Evolutionary conservation across 129 eudicot species (phyloP), one percentile per base, ranked within the genome.

Genomic region (Mikania micrantha): DNA sequence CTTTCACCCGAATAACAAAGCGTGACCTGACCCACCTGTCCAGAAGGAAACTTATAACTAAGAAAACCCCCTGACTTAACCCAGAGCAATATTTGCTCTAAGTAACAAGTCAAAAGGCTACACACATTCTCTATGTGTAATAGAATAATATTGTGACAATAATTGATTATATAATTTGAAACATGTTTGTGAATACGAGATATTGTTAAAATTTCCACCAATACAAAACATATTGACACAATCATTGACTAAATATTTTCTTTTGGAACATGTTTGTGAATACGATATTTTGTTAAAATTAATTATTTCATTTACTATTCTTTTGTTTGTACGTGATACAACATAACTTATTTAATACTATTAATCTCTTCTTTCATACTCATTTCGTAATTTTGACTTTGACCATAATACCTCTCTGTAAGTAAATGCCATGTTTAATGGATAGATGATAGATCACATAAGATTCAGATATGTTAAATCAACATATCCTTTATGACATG

Each of bases 291-390:
- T 40, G 20, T 11, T 42, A 21, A 40, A 13, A 25, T 42, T 24
- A n/a, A n/a, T n/a, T n/a, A n/a, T n/a, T 61, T 22, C 54, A 64
- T 24, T 64, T 64, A 41, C 54, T 35, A 2, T 25, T 64, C 70
- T 64, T 40, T 42, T 39, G 52, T 63, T 63, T 63, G 10, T 63
- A 63, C 15, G 45, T 22, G 52, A 39, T 5, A 22, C 57, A 49
- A 20, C 57, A 7, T n/a, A n/a, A n/a, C 4, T 44, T 44, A 64
- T 13, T 64, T 64, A 40, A 64, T 39, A 1, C 34, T 2, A 40
- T 39, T 20, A 20, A 49, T 21, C 12, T 11, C 19, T n/a, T n/a
- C n/a, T n/a, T n/a, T n/a, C n/a, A n/a, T 50, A 50, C 9, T 9
- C 29, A 50, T 50, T 21, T 50, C 22, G 31, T 9, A 21, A n/a